These are phyloP conservation scores for Dactylellina sp. DNA, from an alignment of 2,329 filamentous ascomycete species.

Conservation along the genomic window DNA sequence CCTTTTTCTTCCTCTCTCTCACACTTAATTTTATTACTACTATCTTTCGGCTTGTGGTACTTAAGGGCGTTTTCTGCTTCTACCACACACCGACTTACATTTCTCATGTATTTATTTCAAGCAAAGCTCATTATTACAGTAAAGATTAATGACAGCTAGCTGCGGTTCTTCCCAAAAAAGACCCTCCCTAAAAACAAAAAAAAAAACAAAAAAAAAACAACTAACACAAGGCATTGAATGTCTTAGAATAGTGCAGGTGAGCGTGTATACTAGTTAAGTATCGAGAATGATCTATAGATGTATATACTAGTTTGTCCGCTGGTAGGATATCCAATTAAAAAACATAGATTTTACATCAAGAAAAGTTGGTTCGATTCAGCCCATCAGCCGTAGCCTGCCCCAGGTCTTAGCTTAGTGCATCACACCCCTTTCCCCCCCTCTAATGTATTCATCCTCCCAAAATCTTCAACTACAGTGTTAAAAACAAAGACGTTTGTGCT, in stretches of 20 bases:
- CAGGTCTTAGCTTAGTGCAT: too few species aligned
- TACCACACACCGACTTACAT: constrained; percentile 28
- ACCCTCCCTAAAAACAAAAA: background rate
- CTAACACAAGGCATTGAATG: too few species aligned
- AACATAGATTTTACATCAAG: too few species aligned
- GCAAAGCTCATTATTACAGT: constrained; percentile 22
- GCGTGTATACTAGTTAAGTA: background rate
- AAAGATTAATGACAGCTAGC: constrained; percentile 46
- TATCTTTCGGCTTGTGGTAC: constrained; percentile 5
- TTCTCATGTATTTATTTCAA: background rate
- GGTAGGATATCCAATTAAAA: too few species aligned
- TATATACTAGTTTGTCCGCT: too few species aligned
- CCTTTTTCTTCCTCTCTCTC: background rate
- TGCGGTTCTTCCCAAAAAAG: constrained; percentile 6
- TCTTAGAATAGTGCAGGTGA: too few species aligned
- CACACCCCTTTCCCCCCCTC: too few species aligned
- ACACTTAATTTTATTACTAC: constrained; percentile 18
- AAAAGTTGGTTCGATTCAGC: too few species aligned
- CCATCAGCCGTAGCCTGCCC: too few species aligned
- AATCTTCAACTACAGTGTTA: too few species aligned
- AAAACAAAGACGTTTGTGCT: too few species aligned
- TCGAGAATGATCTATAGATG: background rate
- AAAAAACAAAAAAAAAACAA: background rate
- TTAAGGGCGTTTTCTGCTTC: constrained; percentile 28
- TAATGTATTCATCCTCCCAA: too few species aligned